phyloP scores from a whole-genome alignment of 1,139 yeast species.

The Debaryomyces fabryi region DNA sequence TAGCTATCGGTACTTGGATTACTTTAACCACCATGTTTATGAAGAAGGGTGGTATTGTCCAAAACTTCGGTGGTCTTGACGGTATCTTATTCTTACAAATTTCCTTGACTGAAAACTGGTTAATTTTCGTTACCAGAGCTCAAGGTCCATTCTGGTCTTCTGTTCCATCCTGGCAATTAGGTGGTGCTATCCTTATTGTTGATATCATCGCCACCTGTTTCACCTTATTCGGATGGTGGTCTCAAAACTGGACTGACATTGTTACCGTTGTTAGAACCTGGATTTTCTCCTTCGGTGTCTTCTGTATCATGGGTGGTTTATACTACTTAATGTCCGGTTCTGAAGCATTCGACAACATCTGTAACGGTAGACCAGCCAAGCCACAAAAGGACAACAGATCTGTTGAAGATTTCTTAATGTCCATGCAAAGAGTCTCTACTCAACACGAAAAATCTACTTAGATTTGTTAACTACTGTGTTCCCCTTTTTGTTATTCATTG shows the following conservation, averaged over 20 bases:
- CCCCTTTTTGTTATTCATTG: slow-evolving; percentile 1
- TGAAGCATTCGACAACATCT: slow-evolving; percentile 84
- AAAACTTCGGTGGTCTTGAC: slow-evolving; percentile 90
- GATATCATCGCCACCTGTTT: slow-evolving; percentile 90
- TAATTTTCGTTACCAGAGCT: slow-evolving; percentile 93
- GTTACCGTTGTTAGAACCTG: slow-evolving; percentile 93
- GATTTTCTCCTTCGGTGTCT: slow-evolving; percentile 95
- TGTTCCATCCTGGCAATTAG: slow-evolving; percentile 89
- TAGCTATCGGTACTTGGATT: slow-evolving; percentile 92
- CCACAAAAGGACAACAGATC: slow-evolving; percentile 73
- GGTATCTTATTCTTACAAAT: slow-evolving; percentile 92
- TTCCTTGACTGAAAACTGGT: slow-evolving; percentile 94
- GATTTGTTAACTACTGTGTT: slow-evolving; percentile 12
- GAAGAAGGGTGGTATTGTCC: slow-evolving; percentile 79
- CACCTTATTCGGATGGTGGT: slow-evolving; percentile 96
- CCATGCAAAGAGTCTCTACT: slow-evolving; percentile 98
- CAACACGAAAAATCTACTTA: slow-evolving; percentile 83
- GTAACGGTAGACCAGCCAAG: slow-evolving; percentile 85
- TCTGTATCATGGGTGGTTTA: slow-evolving; percentile 96
- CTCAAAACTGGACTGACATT: slow-evolving; percentile 96
- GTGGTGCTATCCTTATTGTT: slow-evolving; percentile 89
- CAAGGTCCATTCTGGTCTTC: slow-evolving; percentile 96
- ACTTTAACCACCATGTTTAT: slow-evolving; percentile 89
- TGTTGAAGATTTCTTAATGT: slow-evolving; percentile 91
- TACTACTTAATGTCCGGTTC: slow-evolving; percentile 91